Conservation (phyloP, 257 asterid species). For the Jacaranda mimosifolia region DNA sequence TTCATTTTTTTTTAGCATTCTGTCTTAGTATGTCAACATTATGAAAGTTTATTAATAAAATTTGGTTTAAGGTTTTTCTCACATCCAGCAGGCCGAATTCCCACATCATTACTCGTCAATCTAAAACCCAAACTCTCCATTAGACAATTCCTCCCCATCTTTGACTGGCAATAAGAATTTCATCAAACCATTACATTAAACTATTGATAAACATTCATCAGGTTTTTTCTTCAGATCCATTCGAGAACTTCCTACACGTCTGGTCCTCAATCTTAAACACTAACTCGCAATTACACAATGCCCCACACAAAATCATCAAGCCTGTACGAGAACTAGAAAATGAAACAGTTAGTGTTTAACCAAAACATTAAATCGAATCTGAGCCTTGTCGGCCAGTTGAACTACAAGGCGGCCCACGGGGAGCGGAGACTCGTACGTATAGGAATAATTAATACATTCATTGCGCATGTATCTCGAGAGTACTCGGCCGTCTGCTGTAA, state of each 20-base stretch:
- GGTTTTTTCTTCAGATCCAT: constrained; percentile 25
- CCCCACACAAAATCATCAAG: constrained; percentile 13
- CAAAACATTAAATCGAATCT: constrained; percentile 55
- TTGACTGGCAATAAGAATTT: constrained; percentile 26
- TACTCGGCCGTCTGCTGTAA: constrained; percentile 97
- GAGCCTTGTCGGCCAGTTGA: constrained; percentile 99
- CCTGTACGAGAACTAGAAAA: constrained; percentile 8
- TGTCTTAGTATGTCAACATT: not conserved
- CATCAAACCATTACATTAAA: constrained; percentile 3
- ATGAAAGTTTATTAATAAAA: not conserved
- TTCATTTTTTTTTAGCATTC: not conserved
- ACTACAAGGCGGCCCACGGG: constrained; percentile 98
- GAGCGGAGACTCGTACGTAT: constrained; percentile 83
- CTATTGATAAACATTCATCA: not conserved
- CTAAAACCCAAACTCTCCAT: constrained; percentile 29
- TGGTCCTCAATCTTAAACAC: constrained; percentile 29
- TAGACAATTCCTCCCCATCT: not conserved
- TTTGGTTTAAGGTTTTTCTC: not conserved
- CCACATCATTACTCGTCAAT: constrained; percentile 16
- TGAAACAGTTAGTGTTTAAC: constrained; percentile 41
- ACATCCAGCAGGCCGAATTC: constrained; percentile 23
- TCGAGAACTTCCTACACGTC: not conserved
- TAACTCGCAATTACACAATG: constrained; percentile 16
- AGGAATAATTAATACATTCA: constrained; percentile 89
- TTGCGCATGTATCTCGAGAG: constrained; percentile 93